A percentile compares a stretch with the other conserved stretches of the same genome.
Evolutionary conservation across 1,284 basidiomycete genomes (phyloP).

Genomic region (Tetrapyrgos nigripes): DNA sequence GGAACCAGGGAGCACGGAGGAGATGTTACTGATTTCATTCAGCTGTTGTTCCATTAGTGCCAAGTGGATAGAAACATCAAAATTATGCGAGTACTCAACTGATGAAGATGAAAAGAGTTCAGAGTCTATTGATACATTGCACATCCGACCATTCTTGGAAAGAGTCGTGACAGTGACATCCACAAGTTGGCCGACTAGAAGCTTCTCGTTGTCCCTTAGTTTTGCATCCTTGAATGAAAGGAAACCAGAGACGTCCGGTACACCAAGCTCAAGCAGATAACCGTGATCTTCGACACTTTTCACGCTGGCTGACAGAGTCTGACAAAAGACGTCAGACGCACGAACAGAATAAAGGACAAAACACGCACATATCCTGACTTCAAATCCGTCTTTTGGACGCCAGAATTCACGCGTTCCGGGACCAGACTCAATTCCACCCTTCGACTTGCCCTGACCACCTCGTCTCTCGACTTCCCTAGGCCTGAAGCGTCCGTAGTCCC

Average conservation of each 20-base stretch:
- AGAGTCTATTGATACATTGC: constrained; percentile 63
- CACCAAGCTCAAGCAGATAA: constrained; percentile 88
- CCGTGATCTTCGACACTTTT: constrained; percentile 95
- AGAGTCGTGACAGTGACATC: constrained; percentile 68
- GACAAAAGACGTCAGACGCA: constrained; percentile 18
- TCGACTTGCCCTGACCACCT: constrained; percentile 69
- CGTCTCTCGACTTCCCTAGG: constrained; percentile 67
- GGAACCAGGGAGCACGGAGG: constrained; percentile 87
- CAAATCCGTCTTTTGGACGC: constrained; percentile 83
- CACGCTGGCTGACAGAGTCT: constrained; percentile 81
- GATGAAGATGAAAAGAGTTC: constrained; percentile 52
- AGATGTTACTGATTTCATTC: constrained; percentile 79
- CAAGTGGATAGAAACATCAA: background rate
- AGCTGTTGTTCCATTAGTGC: constrained; percentile 47
- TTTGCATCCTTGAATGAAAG: constrained; percentile 72
- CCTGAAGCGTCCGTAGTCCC: constrained; percentile 66
- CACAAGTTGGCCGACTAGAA: constrained; percentile 73
- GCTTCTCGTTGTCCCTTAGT: constrained; percentile 47
- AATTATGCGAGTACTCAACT: constrained; percentile 47
- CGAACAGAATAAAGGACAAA: constrained; percentile 3
- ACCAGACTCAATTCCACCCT: constrained; percentile 90
- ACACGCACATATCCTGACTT: constrained; percentile 76
- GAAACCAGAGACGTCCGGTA: constrained; percentile 80
- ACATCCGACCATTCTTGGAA: constrained; percentile 75
- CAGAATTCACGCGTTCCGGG: constrained; percentile 87